Base-by-base conservation (phyloP, 2,329 filamentous ascomycete genomes). In the Pleomassaria siparia region DNA sequence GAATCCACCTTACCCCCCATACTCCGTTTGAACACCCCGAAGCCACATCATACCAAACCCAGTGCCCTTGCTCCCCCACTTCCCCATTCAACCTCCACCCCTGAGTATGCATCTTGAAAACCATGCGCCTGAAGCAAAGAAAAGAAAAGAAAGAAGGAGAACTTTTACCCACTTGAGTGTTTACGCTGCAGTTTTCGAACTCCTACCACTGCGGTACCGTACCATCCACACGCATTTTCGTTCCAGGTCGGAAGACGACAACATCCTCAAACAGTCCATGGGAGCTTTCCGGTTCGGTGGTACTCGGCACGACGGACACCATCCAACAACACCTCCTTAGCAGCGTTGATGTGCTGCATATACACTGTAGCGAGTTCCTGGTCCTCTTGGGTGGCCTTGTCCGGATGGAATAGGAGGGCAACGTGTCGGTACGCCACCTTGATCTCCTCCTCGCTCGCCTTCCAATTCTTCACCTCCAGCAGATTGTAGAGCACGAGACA, bases 341-440 rank as follows among this genome's bases (percentile, higher is more conserved):
- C 56, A 4, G 54, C 62, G 24, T 64, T 64, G 22, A 65, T 46
- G 12, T 50, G 47, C 47, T 62, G 53, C 63, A 66, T 66, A 18
- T 42, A 43, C 12, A 42, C 15, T 1, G 54, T 59, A 1, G 63
- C 60, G 7, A 21, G 29, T 12, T 47, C 49, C 12, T 46, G 46
- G 5, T 59, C 43, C 16, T 53, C 40, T 2, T 46, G 49, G 1
- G 44, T 9, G 1, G 49, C 58, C 33, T 52, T 59, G 37, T 65
- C 63, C 0, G 63, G 63, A 18, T 66, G 63, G n/a, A 41, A 37
- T 9, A 33, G 43, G 2, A 55, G 25, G 0, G 57, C 56, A 2
- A 50, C 44, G 18, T 43, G 53, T 22, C 46, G 50, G 40, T 59
- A 64, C 2, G 63, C 59, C 1, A 29, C 24, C 10, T 41, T 49